These are phyloP conservation scores for Musa beccarii DNA, from an alignment of 176 grass and related monocot genomes.

Conservation along the genomic window DNA sequence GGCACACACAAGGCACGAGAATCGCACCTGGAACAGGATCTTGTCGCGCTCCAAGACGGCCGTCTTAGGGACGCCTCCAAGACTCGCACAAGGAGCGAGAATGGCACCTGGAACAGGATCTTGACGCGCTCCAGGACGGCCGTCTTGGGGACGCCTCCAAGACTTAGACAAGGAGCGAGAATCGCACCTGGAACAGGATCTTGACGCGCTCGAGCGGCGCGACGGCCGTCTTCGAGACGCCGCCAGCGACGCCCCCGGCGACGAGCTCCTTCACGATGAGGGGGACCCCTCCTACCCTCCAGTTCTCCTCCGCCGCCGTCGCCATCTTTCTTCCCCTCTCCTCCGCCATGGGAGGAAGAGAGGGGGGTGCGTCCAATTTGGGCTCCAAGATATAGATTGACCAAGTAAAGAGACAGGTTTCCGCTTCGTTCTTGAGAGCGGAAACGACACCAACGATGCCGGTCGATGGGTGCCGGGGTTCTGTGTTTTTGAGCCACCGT, in stretches of 20 bases:
- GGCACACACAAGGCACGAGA: background rate
- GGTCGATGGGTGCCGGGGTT: background rate
- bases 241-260: slow-evolving; percentile 77
- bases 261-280: slow-evolving; percentile 73
- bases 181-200: slow-evolving; percentile 76
- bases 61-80: slow-evolving; percentile 68
- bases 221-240: slow-evolving; percentile 72
- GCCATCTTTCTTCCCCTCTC: slow-evolving; percentile 5
- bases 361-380: background rate
- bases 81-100: background rate
- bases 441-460: background rate
- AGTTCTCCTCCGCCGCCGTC: slow-evolving; percentile 6
- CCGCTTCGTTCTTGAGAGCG: background rate
- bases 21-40: slow-evolving; percentile 76
- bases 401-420: background rate
- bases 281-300: slow-evolving; percentile 31
- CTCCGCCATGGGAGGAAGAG: slow-evolving; percentile 21
- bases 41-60: slow-evolving; percentile 87
- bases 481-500: too few species aligned
- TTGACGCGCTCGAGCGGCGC: slow-evolving; percentile 95
- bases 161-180: background rate
- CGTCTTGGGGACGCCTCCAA: slow-evolving; percentile 67
- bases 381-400: background rate
- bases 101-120: slow-evolving; percentile 75
- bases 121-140: slow-evolving; percentile 89